A percentile compares a stretch with the other conserved stretches of the same genome.
Conservation (phyloP, 495 filamentous ascomycete genomes). For the Aspergillus nidulans region DNA sequence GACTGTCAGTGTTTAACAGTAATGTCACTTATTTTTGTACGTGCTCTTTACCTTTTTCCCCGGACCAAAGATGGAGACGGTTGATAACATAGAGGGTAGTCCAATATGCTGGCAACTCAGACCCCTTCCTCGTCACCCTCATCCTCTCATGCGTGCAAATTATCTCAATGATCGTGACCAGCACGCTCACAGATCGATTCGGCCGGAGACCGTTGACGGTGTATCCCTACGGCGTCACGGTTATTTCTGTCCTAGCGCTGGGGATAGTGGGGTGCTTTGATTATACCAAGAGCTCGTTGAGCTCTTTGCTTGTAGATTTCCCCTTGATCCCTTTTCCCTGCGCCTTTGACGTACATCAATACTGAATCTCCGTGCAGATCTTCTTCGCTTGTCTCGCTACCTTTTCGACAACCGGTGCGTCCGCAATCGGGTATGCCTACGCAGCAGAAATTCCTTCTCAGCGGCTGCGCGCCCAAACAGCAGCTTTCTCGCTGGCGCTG, state of each 20-base stretch:
- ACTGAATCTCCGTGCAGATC: conserved; percentile 16
- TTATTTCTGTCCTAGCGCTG: conserved; percentile 31
- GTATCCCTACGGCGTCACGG: conserved; percentile 35
- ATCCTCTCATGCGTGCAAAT: conserved; percentile 40
- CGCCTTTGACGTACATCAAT: not conserved
- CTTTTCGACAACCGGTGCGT: conserved; percentile 39
- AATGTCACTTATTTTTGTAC: conserved; percentile 38
- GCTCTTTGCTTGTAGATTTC: conserved; percentile 6
- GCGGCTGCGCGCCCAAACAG: conserved; percentile 36
- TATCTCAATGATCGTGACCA: conserved; percentile 32
- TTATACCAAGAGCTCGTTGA: conserved; percentile 27
- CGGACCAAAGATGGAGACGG: no score
- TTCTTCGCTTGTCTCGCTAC: conserved; percentile 34
- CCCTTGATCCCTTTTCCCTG: not conserved
- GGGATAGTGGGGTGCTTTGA: conserved; percentile 41
- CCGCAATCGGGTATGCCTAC: conserved; percentile 40
- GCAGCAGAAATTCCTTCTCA: conserved; percentile 36
- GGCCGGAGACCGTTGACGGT: conserved; percentile 38
- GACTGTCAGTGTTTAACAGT: conserved; percentile 38
- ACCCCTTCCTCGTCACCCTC: conserved; percentile 39
- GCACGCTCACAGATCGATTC: conserved; percentile 28
- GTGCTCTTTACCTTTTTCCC: conserved; percentile 8
- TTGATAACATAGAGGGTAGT: conserved; percentile 14
- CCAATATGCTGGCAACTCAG: conserved; percentile 36
- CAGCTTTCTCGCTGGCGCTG: conserved; percentile 32